Evolutionary conservation across 1,139 yeast genomes (phyloP), one percentile per base, ranked within the genome.

Genomic region (Kluyveromyces marxianus): DNA sequence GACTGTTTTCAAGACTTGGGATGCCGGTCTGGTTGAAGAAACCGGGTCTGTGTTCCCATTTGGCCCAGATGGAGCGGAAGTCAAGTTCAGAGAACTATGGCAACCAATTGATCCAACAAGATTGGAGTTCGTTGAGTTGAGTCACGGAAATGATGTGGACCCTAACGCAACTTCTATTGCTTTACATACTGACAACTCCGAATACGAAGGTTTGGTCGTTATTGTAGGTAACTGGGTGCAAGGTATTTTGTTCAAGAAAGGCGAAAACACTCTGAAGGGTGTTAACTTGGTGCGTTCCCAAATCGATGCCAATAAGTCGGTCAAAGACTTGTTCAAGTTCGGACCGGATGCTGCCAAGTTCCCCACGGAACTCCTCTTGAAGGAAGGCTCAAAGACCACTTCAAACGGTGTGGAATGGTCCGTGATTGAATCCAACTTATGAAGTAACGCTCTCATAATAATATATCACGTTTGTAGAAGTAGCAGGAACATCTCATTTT

Each of bases 161-260:
- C 46, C 49, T 30, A 37, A 46, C 24, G 52, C 56, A 35, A 60
- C 65, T 42, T 65, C 69, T 8, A 54, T 58, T 34, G 71, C 72
- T 1, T 63, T 67, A 32, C 70, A 68, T 39, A 57, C 69, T 10
- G 55, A 55, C 24, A 44, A 48, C 25, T 57, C 48, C 3, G 52
- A 58, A 34, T 61, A 44, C 43, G 64, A 66, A 36, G 85, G 84
- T 4, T 65, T 77, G 42, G 58, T 74, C 27, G 65, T 78, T 21
- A 62, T 69, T 35, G 66, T 75, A 26, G 84, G 83, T 6, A 71
- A 70, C 47, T 78, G 81, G 80, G 58, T 67, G 2, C 82, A 78
- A 57, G 83, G 81, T 2, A 51, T 76, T 21, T 48, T 76, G 25
- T 69, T 72, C 60, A 69, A 73, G 48, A 68, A 68, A 42, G 38